These are phyloP conservation scores for Dictyostelium intermedium DNA, from an alignment of 78 protist genomes.

Conservation along the genomic window DNA sequence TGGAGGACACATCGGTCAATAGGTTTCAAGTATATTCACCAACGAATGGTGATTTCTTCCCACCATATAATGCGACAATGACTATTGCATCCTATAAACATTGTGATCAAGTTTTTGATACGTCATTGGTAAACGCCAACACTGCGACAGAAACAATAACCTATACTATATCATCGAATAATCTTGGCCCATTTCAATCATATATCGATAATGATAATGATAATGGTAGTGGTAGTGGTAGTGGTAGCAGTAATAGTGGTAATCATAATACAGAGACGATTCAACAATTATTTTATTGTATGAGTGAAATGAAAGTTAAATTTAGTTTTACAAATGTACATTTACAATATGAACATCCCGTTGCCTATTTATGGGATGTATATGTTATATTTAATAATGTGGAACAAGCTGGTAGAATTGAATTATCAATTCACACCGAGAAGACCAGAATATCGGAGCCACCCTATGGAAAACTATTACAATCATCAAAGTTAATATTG, in stretches of 20 bases:
- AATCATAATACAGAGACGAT: neutral
- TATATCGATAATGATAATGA: neutral
- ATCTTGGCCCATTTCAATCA: slow-evolving; percentile 58
- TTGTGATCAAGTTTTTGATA: slow-evolving; percentile 69
- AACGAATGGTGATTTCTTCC: slow-evolving; percentile 6
- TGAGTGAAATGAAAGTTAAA: slow-evolving; percentile 21
- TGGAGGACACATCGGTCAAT: slow-evolving; percentile 22
- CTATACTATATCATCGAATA: neutral
- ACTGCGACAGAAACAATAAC: neutral
- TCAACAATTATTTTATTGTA: slow-evolving; percentile 62
- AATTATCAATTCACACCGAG: neutral
- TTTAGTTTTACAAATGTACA: slow-evolving; percentile 52
- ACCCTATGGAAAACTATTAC: slow-evolving; percentile 53
- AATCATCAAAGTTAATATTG: slow-evolving; percentile 61
- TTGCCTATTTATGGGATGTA: slow-evolving; percentile 50
- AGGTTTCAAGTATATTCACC: slow-evolving; percentile 23
- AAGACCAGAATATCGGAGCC: slow-evolving; percentile 46
- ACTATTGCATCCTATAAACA: slow-evolving; percentile 29
- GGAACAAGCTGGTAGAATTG: slow-evolving; percentile 54
- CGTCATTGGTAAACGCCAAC: slow-evolving; percentile 19
- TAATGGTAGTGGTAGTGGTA: neutral
- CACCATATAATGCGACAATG: slow-evolving; percentile 57
- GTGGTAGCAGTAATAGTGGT: neutral
- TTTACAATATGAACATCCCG: slow-evolving; percentile 66
- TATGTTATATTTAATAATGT: slow-evolving; percentile 12